These are phyloP conservation scores for Saccharomyces hybrid DNA, from an alignment of 1,139 yeast genomes.

Conservation along the genomic window DNA sequence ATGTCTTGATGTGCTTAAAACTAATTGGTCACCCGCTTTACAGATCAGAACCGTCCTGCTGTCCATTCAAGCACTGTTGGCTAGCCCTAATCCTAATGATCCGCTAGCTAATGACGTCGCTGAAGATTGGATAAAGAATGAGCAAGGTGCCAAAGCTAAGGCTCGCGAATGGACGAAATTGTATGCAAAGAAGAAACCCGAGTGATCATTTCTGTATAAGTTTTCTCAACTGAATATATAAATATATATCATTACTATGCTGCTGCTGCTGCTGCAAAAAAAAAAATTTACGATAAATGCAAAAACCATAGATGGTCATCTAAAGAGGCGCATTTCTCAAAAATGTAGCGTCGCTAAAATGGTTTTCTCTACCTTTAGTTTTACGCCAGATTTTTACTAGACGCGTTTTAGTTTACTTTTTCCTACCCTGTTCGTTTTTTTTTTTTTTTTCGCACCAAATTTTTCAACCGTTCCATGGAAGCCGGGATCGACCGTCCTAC, in stretches of 20 bases:
- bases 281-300: neutral
- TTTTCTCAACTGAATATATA: neutral
- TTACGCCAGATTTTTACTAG: neutral
- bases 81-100: conserved; percentile 97
- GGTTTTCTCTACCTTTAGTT: neutral
- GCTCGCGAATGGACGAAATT: conserved; percentile 83
- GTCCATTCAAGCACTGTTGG: conserved; percentile 86
- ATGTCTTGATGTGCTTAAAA: conserved; percentile 88
- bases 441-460: neutral
- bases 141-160: conserved; percentile 66
- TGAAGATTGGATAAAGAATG: conserved; percentile 88
- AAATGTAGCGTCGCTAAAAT: neutral
- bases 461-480: conserved; percentile 1
- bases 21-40: conserved; percentile 95
- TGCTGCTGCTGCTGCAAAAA: neutral
- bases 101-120: conserved; percentile 98
- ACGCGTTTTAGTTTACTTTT: neutral
- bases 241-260: neutral
- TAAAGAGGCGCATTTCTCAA: neutral
- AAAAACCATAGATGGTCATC: neutral
- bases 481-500: neutral
- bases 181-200: conserved; percentile 41
- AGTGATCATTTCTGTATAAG: neutral
- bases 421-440: neutral
- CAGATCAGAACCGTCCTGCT: conserved; percentile 91